Evolutionary conservation across 768 basidiomycete genomes (phyloP).

Genomic region (Lentinula sp.): DNA sequence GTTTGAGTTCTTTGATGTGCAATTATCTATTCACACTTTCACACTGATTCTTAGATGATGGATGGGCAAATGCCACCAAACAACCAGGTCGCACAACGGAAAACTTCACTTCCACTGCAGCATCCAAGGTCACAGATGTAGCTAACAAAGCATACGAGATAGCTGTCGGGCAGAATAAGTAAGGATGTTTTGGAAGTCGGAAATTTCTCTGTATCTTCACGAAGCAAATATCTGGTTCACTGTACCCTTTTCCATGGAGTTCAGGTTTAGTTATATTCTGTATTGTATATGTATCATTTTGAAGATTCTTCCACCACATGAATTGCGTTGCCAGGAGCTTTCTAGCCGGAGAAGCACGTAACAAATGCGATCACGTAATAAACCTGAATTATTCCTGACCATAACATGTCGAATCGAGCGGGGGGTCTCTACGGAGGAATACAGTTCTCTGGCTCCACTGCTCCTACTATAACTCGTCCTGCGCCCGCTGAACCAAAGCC

Average conservation of each 20-base stretch:
- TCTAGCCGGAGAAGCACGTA: too few relatives aligned
- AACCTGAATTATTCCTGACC: too few relatives aligned
- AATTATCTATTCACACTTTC: neutral
- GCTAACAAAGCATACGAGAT: constrained; percentile 32
- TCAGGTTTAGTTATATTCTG: too few relatives aligned
- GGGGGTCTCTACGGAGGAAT: constrained; percentile 86
- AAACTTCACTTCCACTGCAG: constrained; percentile 18
- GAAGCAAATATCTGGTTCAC: neutral
- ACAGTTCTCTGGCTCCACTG: constrained; percentile 61
- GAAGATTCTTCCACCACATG: too few relatives aligned
- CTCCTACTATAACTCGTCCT: constrained; percentile 20
- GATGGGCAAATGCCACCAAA: constrained; percentile 30
- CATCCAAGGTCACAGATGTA: constrained; percentile 23
- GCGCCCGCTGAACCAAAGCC: constrained; percentile 9
- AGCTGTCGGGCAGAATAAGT: constrained; percentile 24
- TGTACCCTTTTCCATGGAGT: too few relatives aligned
- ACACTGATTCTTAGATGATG: constrained; percentile 25
- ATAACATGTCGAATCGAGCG: constrained; percentile 63
- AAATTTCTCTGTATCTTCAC: neutral
- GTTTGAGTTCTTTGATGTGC: neutral
- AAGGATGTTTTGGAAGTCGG: constrained; percentile 7
- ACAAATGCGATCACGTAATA: neutral
- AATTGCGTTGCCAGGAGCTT: too few relatives aligned
- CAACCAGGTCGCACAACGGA: constrained; percentile 2
- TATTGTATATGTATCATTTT: too few relatives aligned